Conservation (phyloP, 2,329 filamentous ascomycete genomes). For the Ophiocordyceps unilateralis region DNA sequence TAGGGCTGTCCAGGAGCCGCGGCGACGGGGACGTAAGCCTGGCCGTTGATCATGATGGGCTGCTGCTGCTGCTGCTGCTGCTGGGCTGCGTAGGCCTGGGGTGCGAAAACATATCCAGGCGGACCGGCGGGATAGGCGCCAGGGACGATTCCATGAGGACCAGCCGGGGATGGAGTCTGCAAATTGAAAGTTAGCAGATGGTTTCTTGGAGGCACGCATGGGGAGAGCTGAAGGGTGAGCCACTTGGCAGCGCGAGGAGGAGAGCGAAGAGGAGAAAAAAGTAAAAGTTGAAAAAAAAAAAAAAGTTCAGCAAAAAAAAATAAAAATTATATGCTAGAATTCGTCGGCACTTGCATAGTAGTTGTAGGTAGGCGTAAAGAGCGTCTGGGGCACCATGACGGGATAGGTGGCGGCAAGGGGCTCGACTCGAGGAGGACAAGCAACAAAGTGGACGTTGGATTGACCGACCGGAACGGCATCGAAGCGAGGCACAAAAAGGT, state of each 20-base stretch:
- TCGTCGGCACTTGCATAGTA: conserved; percentile 23
- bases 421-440: conserved; percentile 9
- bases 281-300: neutral
- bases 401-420: conserved; percentile 10
- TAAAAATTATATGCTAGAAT: neutral
- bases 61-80: conserved; percentile 7
- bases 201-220: too few species aligned
- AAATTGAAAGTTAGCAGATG: too few species aligned
- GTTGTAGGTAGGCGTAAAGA: conserved; percentile 13
- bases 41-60: conserved; percentile 16
- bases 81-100: conserved; percentile 7
- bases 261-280: too few species aligned
- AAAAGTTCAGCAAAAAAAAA: neutral
- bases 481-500: conserved; percentile 37
- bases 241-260: too few species aligned
- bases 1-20: conserved; percentile 10
- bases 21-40: conserved; percentile 8
- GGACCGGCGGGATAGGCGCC: conserved; percentile 12
- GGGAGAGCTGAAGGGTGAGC: too few species aligned
- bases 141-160: conserved; percentile 3
- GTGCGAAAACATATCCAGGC: conserved; percentile 12
- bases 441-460: conserved; percentile 3
- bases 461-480: conserved; percentile 22
- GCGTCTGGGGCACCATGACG: conserved; percentile 15
- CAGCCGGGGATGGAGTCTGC: too few species aligned